Percentiles rank a stretch among this genome's conserved stretches.
Evolutionary conservation across 2,329 filamentous ascomycete species (phyloP).

Genomic region (Venturia carpophila): DNA sequence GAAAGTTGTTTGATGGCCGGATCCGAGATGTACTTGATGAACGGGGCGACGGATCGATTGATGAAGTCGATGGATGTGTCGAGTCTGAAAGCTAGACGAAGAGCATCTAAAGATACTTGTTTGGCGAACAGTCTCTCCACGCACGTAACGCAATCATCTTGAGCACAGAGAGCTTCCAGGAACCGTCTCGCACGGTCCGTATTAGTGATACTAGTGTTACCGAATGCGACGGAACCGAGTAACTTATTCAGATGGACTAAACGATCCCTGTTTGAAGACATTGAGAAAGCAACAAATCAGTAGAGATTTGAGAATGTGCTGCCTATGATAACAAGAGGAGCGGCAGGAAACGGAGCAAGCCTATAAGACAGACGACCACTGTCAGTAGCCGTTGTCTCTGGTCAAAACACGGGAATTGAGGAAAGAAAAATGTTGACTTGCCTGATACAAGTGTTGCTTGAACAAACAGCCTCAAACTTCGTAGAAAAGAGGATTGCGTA

Average conservation of each 20-base stretch:
- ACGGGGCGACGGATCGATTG: slow-evolving; percentile 30
- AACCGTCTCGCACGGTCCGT: slow-evolving; percentile 33
- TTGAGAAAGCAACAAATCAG: background rate
- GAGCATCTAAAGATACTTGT: slow-evolving; percentile 25
- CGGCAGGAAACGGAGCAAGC: background rate
- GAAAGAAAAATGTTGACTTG: background rate
- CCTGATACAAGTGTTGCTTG: no score
- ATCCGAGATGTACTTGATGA: slow-evolving; percentile 35
- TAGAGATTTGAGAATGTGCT: background rate
- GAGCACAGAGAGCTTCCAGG: slow-evolving; percentile 41
- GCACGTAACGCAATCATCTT: slow-evolving; percentile 35
- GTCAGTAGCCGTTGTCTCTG: background rate
- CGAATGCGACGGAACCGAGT: slow-evolving; percentile 8
- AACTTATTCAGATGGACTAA: slow-evolving; percentile 1
- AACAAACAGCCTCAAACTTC: no score
- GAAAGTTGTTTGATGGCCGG: slow-evolving; percentile 42
- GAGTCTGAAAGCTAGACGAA: slow-evolving; percentile 39
- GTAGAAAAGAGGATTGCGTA: background rate
- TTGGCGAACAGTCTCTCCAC: slow-evolving; percentile 36
- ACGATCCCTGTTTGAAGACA: background rate
- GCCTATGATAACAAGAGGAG: background rate
- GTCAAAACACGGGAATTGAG: background rate
- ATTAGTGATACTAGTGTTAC: background rate
- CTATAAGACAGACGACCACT: background rate
- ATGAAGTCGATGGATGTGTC: slow-evolving; percentile 39